These are phyloP conservation scores for Verbena officinalis DNA, from an alignment of 257 asterid genomes.

Conservation along the genomic window DNA sequence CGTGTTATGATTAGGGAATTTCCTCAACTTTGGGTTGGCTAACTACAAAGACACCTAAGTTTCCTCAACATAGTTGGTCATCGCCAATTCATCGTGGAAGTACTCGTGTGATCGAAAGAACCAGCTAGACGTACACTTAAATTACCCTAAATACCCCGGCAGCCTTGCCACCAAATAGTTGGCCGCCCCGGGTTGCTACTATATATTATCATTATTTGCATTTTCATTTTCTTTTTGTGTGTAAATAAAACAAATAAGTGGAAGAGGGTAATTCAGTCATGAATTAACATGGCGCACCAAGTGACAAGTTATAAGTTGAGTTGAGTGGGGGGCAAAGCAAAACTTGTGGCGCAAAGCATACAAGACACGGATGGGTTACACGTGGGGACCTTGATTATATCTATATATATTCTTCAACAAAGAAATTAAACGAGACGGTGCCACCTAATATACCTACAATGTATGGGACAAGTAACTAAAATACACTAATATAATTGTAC, in stretches of 20 bases:
- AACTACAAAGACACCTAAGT: conserved; percentile 37
- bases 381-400: conserved; percentile 36
- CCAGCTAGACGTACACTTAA: neutral
- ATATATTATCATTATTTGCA: neutral
- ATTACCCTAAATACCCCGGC: conserved; percentile 3
- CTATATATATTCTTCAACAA: conserved; percentile 11
- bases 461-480: conserved; percentile 32
- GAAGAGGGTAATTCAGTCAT: neutral
- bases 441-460: too few relatives aligned
- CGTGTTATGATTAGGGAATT: neutral
- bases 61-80: conserved; percentile 4
- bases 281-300: neutral
- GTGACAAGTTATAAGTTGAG: too few relatives aligned
- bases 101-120: neutral
- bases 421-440: conserved; percentile 23
- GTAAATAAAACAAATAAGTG: neutral
- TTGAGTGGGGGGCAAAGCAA: neutral
- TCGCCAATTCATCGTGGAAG: neutral
- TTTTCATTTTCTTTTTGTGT: neutral
- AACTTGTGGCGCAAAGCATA: neutral
- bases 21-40: conserved; percentile 40
- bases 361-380: conserved; percentile 20
- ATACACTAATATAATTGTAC: too few relatives aligned
- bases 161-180: too few relatives aligned
- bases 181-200: too few relatives aligned